Evolutionary conservation across 2,329 filamentous ascomycete species (phyloP), one percentile per base, ranked within the genome.

Genomic region (Sporothrix euskadiensis): DNA sequence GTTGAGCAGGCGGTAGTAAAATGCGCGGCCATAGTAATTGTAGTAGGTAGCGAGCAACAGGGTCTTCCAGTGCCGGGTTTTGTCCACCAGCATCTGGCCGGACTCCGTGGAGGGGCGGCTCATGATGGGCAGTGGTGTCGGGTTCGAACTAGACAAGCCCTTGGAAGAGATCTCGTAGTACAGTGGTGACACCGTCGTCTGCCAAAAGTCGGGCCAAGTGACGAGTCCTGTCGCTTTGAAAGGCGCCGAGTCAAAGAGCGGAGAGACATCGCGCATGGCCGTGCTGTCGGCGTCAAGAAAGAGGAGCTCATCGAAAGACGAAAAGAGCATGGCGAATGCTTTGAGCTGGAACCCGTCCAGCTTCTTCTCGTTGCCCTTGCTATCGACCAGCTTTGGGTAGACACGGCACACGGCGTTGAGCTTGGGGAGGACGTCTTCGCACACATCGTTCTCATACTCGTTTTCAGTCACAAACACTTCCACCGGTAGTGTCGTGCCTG

Each of bases 281-380:
- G 88, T 88, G 74, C 83, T 83, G 76, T 89, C 87, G 72, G 85
- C 85, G 77, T 90, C 88, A 77, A 90, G 84, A 79, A 87, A 88
- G 19, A 90, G 81, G 6, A 88, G 83, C 71, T 88, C 83, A 78
- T 89, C 85, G 75, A 89, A 90, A 3, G 87, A 85, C 0, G 88
- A 88, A 75, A 89, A 87, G 2, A 90, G 81, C 19, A 89, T 83
- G 2, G 87, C 83, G 76, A 89, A 85, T 47, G 85, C 82, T 78
- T 89, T 89, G 80, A 86, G 85, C 77, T 89, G 87, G 77, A 84
- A 88, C 56, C 85, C 81, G 71, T 83, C 80, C 1, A 81, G 10
- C 14, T 39, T n/a, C 32, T n/a, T 3, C 19, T n/a, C 3, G 10
- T 0, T 0, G 41, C 52, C 63, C 12, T 16, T 6, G 59, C 69